Conservation (phyloP, 768 basidiomycete species). For the Floccularia luteovirens region DNA sequence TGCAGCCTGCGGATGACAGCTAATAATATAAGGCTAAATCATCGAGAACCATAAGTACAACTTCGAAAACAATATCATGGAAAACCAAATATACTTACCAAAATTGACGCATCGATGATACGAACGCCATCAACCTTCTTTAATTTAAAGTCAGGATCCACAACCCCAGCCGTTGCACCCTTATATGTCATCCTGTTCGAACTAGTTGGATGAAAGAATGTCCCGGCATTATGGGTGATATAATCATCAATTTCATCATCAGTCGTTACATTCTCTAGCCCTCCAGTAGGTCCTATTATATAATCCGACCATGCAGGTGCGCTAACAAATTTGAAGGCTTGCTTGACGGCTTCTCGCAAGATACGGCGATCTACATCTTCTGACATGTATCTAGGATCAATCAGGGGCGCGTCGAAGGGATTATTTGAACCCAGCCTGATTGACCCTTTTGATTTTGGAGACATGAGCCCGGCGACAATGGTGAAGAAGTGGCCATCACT, state of each 20-base stretch:
- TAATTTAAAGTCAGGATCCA: constrained; percentile 20
- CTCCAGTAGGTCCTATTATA: constrained; percentile 8
- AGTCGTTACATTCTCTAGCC: constrained; percentile 6
- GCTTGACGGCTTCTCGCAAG: constrained; percentile 11
- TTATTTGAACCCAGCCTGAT: constrained; percentile 25
- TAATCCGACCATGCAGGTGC: constrained; percentile 15
- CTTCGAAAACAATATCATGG: background rate
- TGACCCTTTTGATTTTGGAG: constrained; percentile 12
- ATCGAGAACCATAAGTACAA: background rate
- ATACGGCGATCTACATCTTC: constrained; percentile 14
- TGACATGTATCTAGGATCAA: constrained; percentile 37
- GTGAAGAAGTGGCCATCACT: constrained; percentile 4
- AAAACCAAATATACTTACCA: constrained; percentile 18
- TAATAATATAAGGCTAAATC: constrained; percentile 6
- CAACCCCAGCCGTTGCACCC: constrained; percentile 17
- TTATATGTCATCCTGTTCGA: constrained; percentile 18
- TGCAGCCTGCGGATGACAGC: constrained; percentile 7
- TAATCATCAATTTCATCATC: constrained; percentile 14
- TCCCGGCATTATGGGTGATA: constrained; percentile 8
- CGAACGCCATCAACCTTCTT: constrained; percentile 20
- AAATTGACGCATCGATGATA: constrained; percentile 22
- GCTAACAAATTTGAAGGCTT: constrained; percentile 9
- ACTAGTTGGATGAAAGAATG: constrained; percentile 17
- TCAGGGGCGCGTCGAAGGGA: constrained; percentile 33
- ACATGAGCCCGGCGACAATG: constrained; percentile 3